Conservation (phyloP, 2,329 filamentous ascomycete genomes). For the Echinosphaeria canescens region DNA sequence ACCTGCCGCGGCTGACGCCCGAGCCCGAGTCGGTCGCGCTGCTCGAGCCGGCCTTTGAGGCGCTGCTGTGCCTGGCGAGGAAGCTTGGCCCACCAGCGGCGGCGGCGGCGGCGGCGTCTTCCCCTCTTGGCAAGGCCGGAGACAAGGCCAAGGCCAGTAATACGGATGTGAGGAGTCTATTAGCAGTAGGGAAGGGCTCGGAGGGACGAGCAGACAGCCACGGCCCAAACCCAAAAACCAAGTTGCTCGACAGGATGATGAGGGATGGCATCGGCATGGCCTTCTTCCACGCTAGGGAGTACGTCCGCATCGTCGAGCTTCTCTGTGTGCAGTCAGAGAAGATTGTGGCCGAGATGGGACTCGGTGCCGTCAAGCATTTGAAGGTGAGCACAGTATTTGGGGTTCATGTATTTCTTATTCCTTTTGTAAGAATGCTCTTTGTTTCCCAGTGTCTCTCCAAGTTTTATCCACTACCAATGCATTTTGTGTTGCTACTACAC, state of each 20-base stretch:
- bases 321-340: conserved; percentile 26
- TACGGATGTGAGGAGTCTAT: too few species aligned
- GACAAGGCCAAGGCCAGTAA: too few species aligned
- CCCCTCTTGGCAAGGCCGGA: too few species aligned
- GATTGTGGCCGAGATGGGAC: conserved; percentile 32
- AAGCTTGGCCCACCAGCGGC: too few species aligned
- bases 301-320: conserved; percentile 31
- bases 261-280: conserved; percentile 31
- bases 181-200: too few species aligned
- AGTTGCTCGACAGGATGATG: conserved; percentile 29
- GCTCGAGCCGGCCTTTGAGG: conserved; percentile 41
- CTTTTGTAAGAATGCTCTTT: too few species aligned
- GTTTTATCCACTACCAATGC: too few species aligned
- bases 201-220: too few species aligned
- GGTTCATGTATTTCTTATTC: background rate
- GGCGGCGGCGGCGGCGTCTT: too few species aligned
- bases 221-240: too few species aligned
- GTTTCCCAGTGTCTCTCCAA: too few species aligned
- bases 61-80: conserved; percentile 35
- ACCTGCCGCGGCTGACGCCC: conserved; percentile 56
- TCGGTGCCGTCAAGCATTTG: conserved; percentile 44
- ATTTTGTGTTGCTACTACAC: too few species aligned
- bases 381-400: conserved; percentile 19
- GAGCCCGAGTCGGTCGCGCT: conserved; percentile 46
- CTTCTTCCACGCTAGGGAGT: conserved; percentile 33